Evolutionary conservation across 495 filamentous ascomycete genomes (phyloP).

Genomic region (Chaetomidium leptoderma): DNA sequence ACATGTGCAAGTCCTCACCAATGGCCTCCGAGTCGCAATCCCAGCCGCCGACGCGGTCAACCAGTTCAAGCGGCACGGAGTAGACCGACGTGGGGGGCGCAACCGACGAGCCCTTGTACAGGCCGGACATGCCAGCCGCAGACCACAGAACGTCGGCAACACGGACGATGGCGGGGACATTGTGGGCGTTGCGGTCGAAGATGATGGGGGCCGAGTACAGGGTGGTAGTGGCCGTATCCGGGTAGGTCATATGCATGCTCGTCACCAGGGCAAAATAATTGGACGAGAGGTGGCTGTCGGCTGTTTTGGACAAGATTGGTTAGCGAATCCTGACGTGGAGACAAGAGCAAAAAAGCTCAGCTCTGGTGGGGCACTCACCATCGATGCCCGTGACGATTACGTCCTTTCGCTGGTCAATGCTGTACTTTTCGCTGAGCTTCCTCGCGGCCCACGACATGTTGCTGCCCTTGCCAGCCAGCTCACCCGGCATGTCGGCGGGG

Average conservation of each 20-base stretch:
- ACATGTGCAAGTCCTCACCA: conserved; percentile 71
- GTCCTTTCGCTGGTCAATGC: conserved; percentile 47
- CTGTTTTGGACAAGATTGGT: conserved; percentile 40
- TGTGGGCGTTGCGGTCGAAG: conserved; percentile 66
- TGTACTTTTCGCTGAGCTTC: conserved; percentile 55
- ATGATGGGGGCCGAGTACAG: conserved; percentile 66
- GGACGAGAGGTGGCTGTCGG: conserved; percentile 62
- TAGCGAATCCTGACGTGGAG: conserved; percentile 27
- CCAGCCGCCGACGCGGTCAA: conserved; percentile 62
- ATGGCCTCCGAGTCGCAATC: conserved; percentile 63
- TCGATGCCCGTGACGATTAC: conserved; percentile 68
- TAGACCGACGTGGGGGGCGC: conserved; percentile 68
- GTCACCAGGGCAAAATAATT: conserved; percentile 62
- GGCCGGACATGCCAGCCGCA: conserved; percentile 61
- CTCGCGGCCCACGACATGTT: conserved; percentile 63
- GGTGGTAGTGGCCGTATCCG: conserved; percentile 53
- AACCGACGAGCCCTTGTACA: conserved; percentile 55
- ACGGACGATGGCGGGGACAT: conserved; percentile 60
- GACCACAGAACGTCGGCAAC: conserved; percentile 65
- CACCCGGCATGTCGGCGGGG: conserved; percentile 55
- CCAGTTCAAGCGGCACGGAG: conserved; percentile 58
- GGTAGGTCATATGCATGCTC: conserved; percentile 52
- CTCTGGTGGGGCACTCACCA: conserved; percentile 43
- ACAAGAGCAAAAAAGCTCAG: neutral
- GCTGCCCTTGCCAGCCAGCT: conserved; percentile 64